A percentile compares a stretch with the other conserved stretches of the same genome.
Evolutionary conservation across 2,329 filamentous ascomycete genomes (phyloP).

Genomic region (Pseudogymnoascus sp.): DNA sequence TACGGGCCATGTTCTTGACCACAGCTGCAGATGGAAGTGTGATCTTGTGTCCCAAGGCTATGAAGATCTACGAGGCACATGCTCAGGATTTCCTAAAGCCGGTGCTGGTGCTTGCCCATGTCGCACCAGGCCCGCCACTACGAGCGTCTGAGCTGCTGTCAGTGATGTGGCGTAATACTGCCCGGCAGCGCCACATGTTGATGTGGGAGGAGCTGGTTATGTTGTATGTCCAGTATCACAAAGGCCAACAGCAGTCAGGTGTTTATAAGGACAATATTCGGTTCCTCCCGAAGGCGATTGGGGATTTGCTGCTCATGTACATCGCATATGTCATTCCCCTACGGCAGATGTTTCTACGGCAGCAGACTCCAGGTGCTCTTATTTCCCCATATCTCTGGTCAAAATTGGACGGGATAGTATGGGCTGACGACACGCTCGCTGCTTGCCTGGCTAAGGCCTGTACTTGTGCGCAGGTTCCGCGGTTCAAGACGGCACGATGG

Average conservation of each 20-base stretch:
- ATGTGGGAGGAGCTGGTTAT: too few relatives aligned
- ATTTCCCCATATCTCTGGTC: slow-evolving; percentile 15
- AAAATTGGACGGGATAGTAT: slow-evolving; percentile 9
- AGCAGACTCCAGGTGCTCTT: slow-evolving; percentile 5
- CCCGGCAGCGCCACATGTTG: too few relatives aligned
- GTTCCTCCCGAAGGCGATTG: too few relatives aligned
- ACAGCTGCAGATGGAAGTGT: background rate
- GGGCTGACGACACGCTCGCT: slow-evolving; percentile 11
- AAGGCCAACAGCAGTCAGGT: too few relatives aligned
- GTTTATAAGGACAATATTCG: too few relatives aligned
- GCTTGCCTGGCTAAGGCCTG: slow-evolving; percentile 11
- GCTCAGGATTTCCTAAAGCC: slow-evolving; percentile 13
- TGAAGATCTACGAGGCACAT: slow-evolving; percentile 12
- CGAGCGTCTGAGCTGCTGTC: slow-evolving; percentile 12
- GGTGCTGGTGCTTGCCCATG: slow-evolving; percentile 3
- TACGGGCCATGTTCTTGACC: slow-evolving; percentile 15
- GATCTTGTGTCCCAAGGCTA: slow-evolving; percentile 10
- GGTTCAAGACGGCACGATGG: slow-evolving; percentile 12
- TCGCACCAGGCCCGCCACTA: slow-evolving; percentile 7
- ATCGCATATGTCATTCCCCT: slow-evolving; percentile 12
- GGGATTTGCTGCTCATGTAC: slow-evolving; percentile 14
- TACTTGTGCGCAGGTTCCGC: slow-evolving; percentile 10
- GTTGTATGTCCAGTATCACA: too few relatives aligned
- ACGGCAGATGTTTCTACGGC: slow-evolving; percentile 12
- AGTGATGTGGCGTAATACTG: slow-evolving; percentile 15